These are phyloP conservation scores for Xerocomellus chrysenteron DNA, from an alignment of 768 basidiomycete species.

Conservation along the genomic window DNA sequence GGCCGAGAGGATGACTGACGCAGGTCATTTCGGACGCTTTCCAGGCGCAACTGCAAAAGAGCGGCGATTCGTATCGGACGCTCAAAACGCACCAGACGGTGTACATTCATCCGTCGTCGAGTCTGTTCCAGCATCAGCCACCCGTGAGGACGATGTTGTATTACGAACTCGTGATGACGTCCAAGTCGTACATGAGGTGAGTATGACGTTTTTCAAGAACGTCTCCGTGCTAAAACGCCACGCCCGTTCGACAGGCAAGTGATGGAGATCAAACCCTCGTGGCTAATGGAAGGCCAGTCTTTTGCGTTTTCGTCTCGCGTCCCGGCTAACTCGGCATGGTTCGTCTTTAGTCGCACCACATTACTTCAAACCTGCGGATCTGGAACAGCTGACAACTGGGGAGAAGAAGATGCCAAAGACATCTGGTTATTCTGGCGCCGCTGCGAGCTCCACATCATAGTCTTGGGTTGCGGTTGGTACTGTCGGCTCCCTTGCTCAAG, in stretches of 20 bases:
- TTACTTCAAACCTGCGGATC: constrained; percentile 86
- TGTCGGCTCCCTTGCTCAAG: neutral
- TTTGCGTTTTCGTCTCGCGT: neutral
- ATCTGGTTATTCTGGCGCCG: constrained; percentile 36
- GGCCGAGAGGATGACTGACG: neutral
- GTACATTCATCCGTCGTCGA: constrained; percentile 94
- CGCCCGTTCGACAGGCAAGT: constrained; percentile 58
- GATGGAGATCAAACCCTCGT: constrained; percentile 97
- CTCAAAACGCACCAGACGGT: constrained; percentile 96
- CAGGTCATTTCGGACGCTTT: neutral
- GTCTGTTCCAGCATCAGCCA: constrained; percentile 93
- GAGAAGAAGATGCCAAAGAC: constrained; percentile 94
- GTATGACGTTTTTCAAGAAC: constrained; percentile 13
- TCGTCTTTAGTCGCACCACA: constrained; percentile 79
- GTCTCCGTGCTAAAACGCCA: neutral
- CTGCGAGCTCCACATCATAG: constrained; percentile 11
- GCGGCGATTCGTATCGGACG: constrained; percentile 95
- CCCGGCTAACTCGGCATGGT: constrained; percentile 1
- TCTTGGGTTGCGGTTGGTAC: neutral
- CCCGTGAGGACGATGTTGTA: constrained; percentile 89
- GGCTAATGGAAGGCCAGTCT: constrained; percentile 83
- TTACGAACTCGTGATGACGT: constrained; percentile 97
- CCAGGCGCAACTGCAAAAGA: constrained; percentile 89
- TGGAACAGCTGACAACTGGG: constrained; percentile 75
- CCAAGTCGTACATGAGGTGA: constrained; percentile 91